These are phyloP conservation scores for Xylaria sp. DNA, from an alignment of 2,329 filamentous ascomycete genomes.

Conservation along the genomic window DNA sequence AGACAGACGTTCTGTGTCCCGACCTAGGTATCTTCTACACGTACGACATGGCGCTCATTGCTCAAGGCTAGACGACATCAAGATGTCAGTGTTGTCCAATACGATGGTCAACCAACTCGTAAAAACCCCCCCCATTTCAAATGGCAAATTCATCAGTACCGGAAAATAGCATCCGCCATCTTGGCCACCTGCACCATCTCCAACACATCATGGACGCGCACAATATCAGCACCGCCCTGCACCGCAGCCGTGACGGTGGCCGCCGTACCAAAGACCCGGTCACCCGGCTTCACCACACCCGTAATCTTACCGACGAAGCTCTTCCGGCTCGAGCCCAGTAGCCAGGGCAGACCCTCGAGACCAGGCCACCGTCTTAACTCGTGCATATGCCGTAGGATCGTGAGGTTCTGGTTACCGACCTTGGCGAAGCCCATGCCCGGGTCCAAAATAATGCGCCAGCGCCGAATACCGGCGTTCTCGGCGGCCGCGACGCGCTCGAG, in stretches of 20 bases:
- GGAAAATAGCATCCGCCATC: conserved; percentile 92
- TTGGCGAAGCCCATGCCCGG: conserved; percentile 95
- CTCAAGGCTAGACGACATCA: no score
- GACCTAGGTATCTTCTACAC: no score
- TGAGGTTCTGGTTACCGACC: conserved; percentile 70
- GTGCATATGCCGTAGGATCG: conserved; percentile 63
- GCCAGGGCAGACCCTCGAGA: conserved; percentile 71
- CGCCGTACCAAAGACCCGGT: conserved; percentile 79
- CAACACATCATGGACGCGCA: conserved; percentile 83
- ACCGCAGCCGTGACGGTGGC: conserved; percentile 82
- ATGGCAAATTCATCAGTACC: conserved; percentile 35
- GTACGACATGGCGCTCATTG: no score
- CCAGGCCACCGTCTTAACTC: conserved; percentile 61
- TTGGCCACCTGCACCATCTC: conserved; percentile 81
- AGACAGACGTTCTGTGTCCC: no score
- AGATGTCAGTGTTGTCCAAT: no score
- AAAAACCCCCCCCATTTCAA: background rate
- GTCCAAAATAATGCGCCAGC: conserved; percentile 93
- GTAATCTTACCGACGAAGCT: conserved; percentile 81
- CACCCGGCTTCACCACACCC: conserved; percentile 62
- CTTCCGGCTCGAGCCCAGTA: conserved; percentile 85
- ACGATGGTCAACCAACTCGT: background rate
- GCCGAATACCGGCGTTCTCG: conserved; percentile 71
- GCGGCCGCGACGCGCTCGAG: conserved; percentile 65
- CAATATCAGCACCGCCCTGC: conserved; percentile 81